These are phyloP conservation scores for Phytophthora boehmeriae DNA, from an alignment of 352 stramenopile species.

Conservation along the genomic window DNA sequence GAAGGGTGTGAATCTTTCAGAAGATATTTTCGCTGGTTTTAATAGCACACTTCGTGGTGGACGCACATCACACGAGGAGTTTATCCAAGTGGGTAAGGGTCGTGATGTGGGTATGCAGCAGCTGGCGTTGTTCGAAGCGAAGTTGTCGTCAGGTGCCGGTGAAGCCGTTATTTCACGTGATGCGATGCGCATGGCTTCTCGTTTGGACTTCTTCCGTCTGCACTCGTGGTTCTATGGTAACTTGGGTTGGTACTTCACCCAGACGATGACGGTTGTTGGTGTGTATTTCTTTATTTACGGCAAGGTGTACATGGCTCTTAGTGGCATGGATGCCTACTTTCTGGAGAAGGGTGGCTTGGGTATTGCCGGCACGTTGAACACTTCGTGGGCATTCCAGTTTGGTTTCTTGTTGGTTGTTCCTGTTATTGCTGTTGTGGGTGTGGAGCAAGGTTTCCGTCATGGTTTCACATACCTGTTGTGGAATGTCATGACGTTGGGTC, in stretches of 20 bases:
- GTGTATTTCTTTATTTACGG: conserved; percentile 99
- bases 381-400: conserved; percentile 95
- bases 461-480: conserved; percentile 93
- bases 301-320: conserved; percentile 95
- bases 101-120: conserved; percentile 99
- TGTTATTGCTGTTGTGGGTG: conserved; percentile 96
- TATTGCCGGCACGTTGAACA: conserved; percentile 95
- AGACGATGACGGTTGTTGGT: conserved; percentile 97
- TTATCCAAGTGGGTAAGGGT: conserved; percentile 95
- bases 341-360: conserved; percentile 93
- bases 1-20: conserved; percentile 85
- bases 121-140: conserved; percentile 98
- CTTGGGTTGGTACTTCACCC: conserved; percentile 98
- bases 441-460: conserved; percentile 96
- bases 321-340: conserved; percentile 91
- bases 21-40: conserved; percentile 91
- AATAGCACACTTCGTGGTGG: conserved; percentile 83
- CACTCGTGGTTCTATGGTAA: conserved; percentile 99
- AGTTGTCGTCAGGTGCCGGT: conserved; percentile 95
- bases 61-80: conserved; percentile 80
- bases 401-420: conserved; percentile 97
- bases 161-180: conserved; percentile 98
- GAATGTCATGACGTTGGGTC: conserved; percentile 97
- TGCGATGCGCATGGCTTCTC: conserved; percentile 94
- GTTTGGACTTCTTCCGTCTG: conserved; percentile 97